Conservation (phyloP, 805 yeast genomes). For the Pichia cabralensis region DNA sequence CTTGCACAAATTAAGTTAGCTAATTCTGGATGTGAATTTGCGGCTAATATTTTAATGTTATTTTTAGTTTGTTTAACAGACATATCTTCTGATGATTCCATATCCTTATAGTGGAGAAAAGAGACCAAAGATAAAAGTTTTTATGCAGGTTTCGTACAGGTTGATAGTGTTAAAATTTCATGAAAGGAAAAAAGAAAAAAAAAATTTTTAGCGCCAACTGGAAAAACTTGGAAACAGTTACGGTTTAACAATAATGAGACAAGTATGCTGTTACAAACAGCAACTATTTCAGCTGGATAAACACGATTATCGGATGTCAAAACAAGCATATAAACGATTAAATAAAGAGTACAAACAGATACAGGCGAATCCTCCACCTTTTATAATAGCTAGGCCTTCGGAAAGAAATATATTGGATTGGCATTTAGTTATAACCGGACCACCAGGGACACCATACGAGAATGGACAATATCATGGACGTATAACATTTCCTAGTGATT, state of each 20-base stretch:
- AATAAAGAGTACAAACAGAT: slow-evolving; percentile 76
- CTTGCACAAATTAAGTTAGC: slow-evolving; percentile 61
- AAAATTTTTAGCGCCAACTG: no score
- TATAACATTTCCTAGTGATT: slow-evolving; percentile 72
- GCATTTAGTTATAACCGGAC: slow-evolving; percentile 91
- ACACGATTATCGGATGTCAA: no score
- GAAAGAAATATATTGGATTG: slow-evolving; percentile 85
- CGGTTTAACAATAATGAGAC: no score
- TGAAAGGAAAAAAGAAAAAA: no score
- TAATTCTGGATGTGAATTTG: slow-evolving; percentile 77
- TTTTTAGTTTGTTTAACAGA: slow-evolving; percentile 28
- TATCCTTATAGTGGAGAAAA: no score
- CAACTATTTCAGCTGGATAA: no score
- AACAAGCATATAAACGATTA: slow-evolving; percentile 34
- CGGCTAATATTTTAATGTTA: slow-evolving; percentile 41
- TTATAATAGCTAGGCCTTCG: slow-evolving; percentile 71
- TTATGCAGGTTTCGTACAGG: no score
- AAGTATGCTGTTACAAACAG: no score
- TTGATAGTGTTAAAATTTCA: no score
- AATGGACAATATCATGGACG: slow-evolving; percentile 87
- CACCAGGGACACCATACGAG: slow-evolving; percentile 79
- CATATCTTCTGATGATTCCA: no score
- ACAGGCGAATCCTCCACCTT: slow-evolving; percentile 76
- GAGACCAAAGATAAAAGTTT: no score
- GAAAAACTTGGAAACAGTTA: no score